Evolutionary conservation across 106 monocot genomes (phyloP).

Genomic region (Dendrobium officinale): DNA sequence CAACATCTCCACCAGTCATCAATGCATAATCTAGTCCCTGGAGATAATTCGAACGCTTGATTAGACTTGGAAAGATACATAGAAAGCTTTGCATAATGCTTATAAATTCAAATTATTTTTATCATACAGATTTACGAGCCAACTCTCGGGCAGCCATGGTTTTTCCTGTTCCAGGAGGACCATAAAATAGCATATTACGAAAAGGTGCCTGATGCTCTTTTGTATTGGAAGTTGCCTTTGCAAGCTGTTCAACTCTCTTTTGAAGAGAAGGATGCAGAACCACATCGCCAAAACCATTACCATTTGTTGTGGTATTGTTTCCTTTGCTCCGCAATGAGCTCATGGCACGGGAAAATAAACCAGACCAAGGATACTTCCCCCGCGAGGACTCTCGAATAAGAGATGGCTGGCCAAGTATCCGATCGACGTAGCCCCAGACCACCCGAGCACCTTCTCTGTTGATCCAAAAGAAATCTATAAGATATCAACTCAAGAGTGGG

Average conservation of each 20-base stretch:
- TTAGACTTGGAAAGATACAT: background rate
- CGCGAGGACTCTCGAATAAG: conserved; percentile 88
- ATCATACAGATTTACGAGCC: conserved; percentile 79
- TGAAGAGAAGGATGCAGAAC: conserved; percentile 83
- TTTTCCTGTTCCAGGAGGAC: conserved; percentile 96
- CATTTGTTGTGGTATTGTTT: conserved; percentile 30
- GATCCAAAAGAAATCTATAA: background rate
- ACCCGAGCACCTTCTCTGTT: conserved; percentile 93
- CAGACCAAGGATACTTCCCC: conserved; percentile 96
- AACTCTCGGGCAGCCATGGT: conserved; percentile 94
- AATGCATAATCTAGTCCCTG: conserved; percentile 94
- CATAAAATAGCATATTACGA: conserved; percentile 97
- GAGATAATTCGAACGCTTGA: background rate
- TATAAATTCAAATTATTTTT: background rate
- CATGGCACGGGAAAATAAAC: conserved; percentile 48
- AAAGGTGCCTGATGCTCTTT: conserved; percentile 96
- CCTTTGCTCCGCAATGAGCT: conserved; percentile 28
- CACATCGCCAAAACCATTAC: conserved; percentile 82
- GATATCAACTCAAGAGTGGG: background rate
- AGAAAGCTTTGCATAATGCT: background rate
- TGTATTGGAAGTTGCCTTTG: conserved; percentile 84
- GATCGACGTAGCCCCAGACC: conserved; percentile 91
- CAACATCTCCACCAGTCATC: conserved; percentile 99
- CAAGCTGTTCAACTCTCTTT: conserved; percentile 78
- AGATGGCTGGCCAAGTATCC: conserved; percentile 94